Evolutionary conservation across 2,329 filamentous ascomycete genomes (phyloP).

Genomic region (Davidsoniella australis): DNA sequence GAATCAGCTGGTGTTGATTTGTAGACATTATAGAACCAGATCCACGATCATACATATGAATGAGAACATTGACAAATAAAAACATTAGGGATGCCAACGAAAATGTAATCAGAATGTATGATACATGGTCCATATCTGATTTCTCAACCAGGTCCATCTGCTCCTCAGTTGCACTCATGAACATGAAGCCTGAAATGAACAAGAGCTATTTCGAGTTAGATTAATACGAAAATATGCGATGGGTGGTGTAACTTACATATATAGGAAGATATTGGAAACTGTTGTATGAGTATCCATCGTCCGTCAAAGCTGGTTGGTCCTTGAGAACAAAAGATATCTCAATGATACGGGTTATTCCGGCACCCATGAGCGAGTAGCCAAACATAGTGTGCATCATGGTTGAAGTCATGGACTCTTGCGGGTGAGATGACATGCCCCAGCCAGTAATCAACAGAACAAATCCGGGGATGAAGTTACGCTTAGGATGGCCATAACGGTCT

Average conservation of each 20-base stretch:
- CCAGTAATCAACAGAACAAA: constrained; percentile 86
- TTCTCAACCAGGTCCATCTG: constrained; percentile 67
- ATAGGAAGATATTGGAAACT: constrained; percentile 38
- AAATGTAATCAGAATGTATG: constrained; percentile 83
- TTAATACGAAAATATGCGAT: constrained; percentile 4
- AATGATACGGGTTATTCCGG: constrained; percentile 66
- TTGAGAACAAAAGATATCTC: constrained; percentile 78
- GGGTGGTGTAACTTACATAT: constrained; percentile 30
- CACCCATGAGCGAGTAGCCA: constrained; percentile 88
- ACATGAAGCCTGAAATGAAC: constrained; percentile 83
- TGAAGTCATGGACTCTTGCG: constrained; percentile 68
- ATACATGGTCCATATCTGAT: constrained; percentile 69
- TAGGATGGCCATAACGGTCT: constrained; percentile 66
- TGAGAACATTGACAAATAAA: constrained; percentile 75
- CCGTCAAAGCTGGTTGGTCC: constrained; percentile 48
- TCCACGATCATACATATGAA: constrained; percentile 62
- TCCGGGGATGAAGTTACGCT: constrained; percentile 82
- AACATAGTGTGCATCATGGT: constrained; percentile 80
- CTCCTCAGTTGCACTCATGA: constrained; percentile 95
- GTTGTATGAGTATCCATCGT: constrained; percentile 52
- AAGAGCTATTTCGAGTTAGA: constrained; percentile 44
- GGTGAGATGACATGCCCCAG: constrained; percentile 87
- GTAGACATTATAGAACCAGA: constrained; percentile 19
- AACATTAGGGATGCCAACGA: constrained; percentile 82
- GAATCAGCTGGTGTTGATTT: background rate